phyloP scores from a whole-genome alignment of 495 filamentous ascomycete genomes.

The Aspergillus sparsus region DNA sequence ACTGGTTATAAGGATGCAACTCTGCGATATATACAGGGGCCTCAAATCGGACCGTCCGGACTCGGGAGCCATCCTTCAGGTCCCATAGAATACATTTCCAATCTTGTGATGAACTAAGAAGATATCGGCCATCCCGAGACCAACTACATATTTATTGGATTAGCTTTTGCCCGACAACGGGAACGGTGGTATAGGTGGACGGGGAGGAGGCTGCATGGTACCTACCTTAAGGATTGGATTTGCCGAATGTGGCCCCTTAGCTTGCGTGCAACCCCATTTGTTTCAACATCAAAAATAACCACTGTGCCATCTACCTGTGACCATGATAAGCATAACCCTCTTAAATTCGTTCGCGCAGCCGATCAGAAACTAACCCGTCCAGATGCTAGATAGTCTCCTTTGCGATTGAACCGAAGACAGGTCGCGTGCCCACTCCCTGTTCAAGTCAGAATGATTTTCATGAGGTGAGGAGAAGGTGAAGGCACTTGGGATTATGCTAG shows the following conservation, averaged over 20 bases:
- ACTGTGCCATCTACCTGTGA: constrained; percentile 80
- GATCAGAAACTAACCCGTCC: constrained; percentile 64
- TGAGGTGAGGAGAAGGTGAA: neutral
- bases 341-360: constrained; percentile 17
- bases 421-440: constrained; percentile 65
- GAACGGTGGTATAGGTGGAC: neutral
- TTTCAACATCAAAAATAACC: constrained; percentile 95
- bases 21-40: constrained; percentile 95
- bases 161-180: constrained; percentile 9
- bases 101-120: constrained; percentile 92
- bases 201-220: too few relatives aligned
- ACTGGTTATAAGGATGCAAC: constrained; percentile 90
- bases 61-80: constrained; percentile 67
- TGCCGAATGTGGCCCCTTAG: constrained; percentile 87
- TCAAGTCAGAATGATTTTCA: constrained; percentile 10
- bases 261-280: constrained; percentile 91
- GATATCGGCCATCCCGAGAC: constrained; percentile 86
- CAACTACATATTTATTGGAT: constrained; percentile 60
- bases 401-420: constrained; percentile 85
- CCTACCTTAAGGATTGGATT: constrained; percentile 75
- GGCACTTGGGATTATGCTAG: neutral
- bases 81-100: constrained; percentile 98
- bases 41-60: constrained; percentile 78
- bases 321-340: constrained; percentile 4
- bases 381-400: constrained; percentile 89